Percentiles rank a stretch among this genome's conserved stretches.
Evolutionary conservation across 176 grass and related monocot genomes (phyloP).

Genomic region (Calamus simplicifolius): DNA sequence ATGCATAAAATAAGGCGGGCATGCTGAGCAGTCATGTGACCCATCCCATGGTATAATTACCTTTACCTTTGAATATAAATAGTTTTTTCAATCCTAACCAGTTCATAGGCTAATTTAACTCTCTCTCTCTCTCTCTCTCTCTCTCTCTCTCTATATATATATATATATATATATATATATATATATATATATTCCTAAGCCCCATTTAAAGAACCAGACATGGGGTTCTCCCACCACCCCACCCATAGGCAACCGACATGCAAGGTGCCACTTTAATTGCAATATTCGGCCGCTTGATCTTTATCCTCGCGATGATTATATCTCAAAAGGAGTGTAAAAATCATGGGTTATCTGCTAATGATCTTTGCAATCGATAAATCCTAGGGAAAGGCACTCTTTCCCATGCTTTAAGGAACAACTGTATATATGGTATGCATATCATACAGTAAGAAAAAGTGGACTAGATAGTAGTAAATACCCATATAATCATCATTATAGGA

Average conservation of each 20-base stretch:
- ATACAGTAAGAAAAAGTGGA: background rate
- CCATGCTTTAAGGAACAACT: background rate
- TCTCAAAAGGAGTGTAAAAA: conserved; percentile 42
- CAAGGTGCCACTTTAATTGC: conserved; percentile 46
- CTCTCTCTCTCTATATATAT: too few relatives aligned
- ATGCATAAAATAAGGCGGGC: conserved; percentile 39
- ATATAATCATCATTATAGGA: too few relatives aligned
- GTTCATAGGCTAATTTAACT: conserved; percentile 19
- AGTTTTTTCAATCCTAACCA: conserved; percentile 18
- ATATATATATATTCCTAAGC: background rate
- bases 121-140: too few relatives aligned
- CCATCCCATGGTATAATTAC: conserved; percentile 50
- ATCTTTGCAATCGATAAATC: conserved; percentile 11
- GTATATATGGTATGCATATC: background rate
- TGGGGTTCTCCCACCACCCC: conserved; percentile 24
- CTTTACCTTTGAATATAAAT: conserved; percentile 52
- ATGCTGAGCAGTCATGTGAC: conserved; percentile 61
- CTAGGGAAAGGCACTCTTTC: background rate
- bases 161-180: too few relatives aligned
- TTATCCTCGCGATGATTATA: conserved; percentile 35
- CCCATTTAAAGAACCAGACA: conserved; percentile 1
- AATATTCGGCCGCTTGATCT: conserved; percentile 44
- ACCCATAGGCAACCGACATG: conserved; percentile 23
- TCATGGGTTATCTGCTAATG: conserved; percentile 4
- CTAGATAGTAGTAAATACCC: too few relatives aligned